phyloP scores from a whole-genome alignment of 2,329 filamentous ascomycete genomes.

The Sclerotinia sclerotiorum region DNA sequence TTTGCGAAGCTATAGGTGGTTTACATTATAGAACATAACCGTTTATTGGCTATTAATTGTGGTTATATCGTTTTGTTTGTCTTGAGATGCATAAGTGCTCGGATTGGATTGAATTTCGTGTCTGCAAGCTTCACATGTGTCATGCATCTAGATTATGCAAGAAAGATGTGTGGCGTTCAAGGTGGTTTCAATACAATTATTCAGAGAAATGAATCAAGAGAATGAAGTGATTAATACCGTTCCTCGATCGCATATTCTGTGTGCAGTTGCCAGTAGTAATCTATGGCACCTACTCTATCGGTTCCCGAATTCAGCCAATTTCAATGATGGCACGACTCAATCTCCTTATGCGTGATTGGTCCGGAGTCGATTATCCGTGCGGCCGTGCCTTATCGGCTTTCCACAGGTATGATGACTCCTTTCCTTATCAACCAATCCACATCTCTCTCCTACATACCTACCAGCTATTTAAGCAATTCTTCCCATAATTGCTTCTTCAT shows the following conservation, averaged over 20 bases:
- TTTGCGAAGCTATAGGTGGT: slow-evolving; percentile 56
- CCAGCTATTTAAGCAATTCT: not conserved
- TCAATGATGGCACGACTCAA: slow-evolving; percentile 11
- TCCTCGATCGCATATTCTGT: too few relatives aligned
- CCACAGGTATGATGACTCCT: not conserved
- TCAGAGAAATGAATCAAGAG: not conserved
- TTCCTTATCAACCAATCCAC: not conserved
- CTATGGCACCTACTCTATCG: not conserved
- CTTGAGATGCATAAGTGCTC: not conserved
- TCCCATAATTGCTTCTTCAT: not conserved
- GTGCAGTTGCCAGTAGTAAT: too few relatives aligned
- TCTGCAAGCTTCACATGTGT: not conserved
- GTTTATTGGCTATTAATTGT: not conserved
- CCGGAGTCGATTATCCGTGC: not conserved
- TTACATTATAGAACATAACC: not conserved
- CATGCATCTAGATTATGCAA: not conserved
- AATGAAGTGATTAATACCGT: not conserved
- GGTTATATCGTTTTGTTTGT: not conserved
- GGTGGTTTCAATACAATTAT: not conserved
- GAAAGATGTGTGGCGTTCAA: not conserved
- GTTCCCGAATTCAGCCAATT: not conserved
- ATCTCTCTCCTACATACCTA: not conserved
- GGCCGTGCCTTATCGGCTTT: slow-evolving; percentile 7
- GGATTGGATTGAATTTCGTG: not conserved
- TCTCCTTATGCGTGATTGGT: slow-evolving; percentile 4